Evolutionary conservation across 371 early-diverging fungal genomes (phyloP), one percentile per base, ranked within the genome.

Genomic region (Mortierella sp.): DNA sequence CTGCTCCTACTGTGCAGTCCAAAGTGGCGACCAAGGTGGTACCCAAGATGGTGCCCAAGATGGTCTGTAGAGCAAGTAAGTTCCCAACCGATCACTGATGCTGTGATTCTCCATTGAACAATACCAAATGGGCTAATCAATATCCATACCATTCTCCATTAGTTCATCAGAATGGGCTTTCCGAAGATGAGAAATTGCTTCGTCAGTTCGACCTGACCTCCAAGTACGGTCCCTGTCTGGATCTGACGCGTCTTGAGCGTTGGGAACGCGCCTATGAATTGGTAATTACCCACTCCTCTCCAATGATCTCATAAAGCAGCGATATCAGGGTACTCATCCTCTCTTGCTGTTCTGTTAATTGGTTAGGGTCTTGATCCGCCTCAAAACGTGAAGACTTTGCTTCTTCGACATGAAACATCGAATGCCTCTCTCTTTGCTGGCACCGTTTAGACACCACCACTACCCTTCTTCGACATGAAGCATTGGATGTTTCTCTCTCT

Each of bases 321-420:
- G n/a, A n/a, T n/a, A n/a, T n/a, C n/a, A n/a, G n/a, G n/a, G n/a
- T n/a, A n/a, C n/a, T n/a, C n/a, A n/a, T n/a, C n/a, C n/a, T n/a
- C n/a, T n/a, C n/a, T n/a, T n/a, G n/a, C n/a, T n/a, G n/a, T n/a
- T n/a, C n/a, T n/a, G n/a, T n/a, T n/a, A n/a, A n/a, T n/a, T n/a
- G n/a, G n/a, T n/a, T 56, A 82, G 64, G 83, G 83, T 6, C 51
- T 83, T 28, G 52, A 79, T 13, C 83, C 83, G 41, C 83, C 83
- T 3, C 62, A 67, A 58, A 58, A 60, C 45, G 55, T 83, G 53
- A 83, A 82, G 59, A 66, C 65, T n/a, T 1, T 67, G 50, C 46
- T 78, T 7, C 16, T 55, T 9, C 47, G 30, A 19, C 43, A 67
- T 27, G 46, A 28, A n/a, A 26, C 31, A 1, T 47, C 45, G 27